Base-by-base conservation (phyloP, 352 stramenopile species). In the Pythium sp. region DNA sequence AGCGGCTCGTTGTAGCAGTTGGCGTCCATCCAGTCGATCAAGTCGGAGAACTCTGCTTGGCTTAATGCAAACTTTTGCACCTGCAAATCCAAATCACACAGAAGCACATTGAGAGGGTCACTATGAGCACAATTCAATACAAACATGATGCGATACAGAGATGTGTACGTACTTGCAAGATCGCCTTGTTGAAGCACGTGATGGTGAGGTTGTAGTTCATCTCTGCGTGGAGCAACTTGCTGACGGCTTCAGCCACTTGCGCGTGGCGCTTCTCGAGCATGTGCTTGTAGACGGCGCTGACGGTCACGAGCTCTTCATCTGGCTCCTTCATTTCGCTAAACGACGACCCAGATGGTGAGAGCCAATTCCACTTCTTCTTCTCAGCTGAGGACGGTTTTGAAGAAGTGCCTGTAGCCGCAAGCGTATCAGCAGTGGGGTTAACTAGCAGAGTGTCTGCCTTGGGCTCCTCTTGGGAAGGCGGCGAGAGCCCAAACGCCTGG, bases 401-500 rank as follows among this genome's bases (percentile, higher is more conserved):
- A 4, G 36, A 43, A 5, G 36, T 12, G 36, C 36, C 36, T 18
- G 12, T 15, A 43, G 36, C 11, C 36, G 11, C 36, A 43, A 43
- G 12, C 12, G 36, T 18, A 15, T 43, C 12, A 43, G 36, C 36
- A 43, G 36, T 12, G 11, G 36, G 36, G 36, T 4, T 43, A 12
- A 12, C 36, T 43, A 43, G 12, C 0, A 43, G 36, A 18, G 36
- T 14, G 36, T 43, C 36, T 20, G 36, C 11, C 36, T 43, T n/a
- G 14, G 34, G 18, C 41, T 51, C n/a, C 5, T 14, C 32, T 26
- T 20, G 12, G 28, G 28, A 24, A 30, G 34, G 3, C 3, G 36
- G 36, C 11, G 38, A 38, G 32, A 66, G 61, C 15, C 61, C 61
- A 14, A 66, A 66, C 61, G 61, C 61, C 32, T 58, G 54, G 15